Percentiles rank a stretch among this genome's conserved stretches.
Evolutionary conservation across 1,284 basidiomycete species (phyloP).

Genomic region (Clitocybe nebularis): DNA sequence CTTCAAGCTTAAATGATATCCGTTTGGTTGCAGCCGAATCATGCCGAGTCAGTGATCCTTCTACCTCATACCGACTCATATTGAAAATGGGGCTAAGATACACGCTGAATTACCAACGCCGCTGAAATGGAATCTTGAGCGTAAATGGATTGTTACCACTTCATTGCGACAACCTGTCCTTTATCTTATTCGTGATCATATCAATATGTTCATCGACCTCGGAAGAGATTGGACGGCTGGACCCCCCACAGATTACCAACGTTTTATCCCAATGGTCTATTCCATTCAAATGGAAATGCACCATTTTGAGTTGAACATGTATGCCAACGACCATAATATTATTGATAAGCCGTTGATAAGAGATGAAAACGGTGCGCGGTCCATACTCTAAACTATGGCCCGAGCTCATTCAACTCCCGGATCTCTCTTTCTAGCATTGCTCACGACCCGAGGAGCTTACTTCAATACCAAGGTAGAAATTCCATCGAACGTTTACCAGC

Average conservation of each 20-base stretch:
- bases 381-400: no score
- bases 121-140: constrained; percentile 62
- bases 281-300: constrained; percentile 64
- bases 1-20: constrained; percentile 85
- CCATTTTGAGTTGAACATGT: constrained; percentile 77
- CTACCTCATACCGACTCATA: constrained; percentile 2
- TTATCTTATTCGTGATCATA: constrained; percentile 83
- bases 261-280: constrained; percentile 83
- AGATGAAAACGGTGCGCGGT: constrained; percentile 73
- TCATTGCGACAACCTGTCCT: constrained; percentile 69
- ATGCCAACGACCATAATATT: constrained; percentile 93
- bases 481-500: constrained; percentile 69
- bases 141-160: constrained; percentile 75
- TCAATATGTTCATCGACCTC: constrained; percentile 88
- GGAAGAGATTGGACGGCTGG: constrained; percentile 87
- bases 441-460: constrained; percentile 60
- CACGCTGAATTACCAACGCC: constrained; percentile 64
- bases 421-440: constrained; percentile 50
- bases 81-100: constrained; percentile 36
- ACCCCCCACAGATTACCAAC: constrained; percentile 71
- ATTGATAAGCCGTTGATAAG: constrained; percentile 79
- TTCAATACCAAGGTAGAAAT: constrained; percentile 55
- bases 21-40: constrained; percentile 72
- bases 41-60: constrained; percentile 52
- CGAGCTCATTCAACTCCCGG: no score